Conservation (phyloP, 352 stramenopile species). For the Phytophthora macrochlamydospora region DNA sequence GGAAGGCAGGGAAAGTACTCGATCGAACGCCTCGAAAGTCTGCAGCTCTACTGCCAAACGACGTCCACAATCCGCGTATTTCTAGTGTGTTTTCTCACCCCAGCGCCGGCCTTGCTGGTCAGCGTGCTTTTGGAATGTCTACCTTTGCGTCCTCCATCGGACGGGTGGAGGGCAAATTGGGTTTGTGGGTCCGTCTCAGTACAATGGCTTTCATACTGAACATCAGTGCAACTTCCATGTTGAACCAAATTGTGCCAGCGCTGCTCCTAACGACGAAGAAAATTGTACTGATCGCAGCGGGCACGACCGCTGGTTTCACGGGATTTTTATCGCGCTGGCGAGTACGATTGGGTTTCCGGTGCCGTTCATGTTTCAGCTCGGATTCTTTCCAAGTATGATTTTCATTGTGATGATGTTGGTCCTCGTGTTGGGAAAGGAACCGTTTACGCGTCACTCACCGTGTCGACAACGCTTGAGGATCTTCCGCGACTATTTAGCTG, state of each 20-base stretch:
- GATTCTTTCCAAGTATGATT: slow-evolving; percentile 10
- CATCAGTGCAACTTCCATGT: not conserved
- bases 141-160: slow-evolving; percentile 4
- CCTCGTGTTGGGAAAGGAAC: slow-evolving; percentile 3
- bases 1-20: not conserved
- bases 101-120: slow-evolving; percentile 7
- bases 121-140: slow-evolving; percentile 16
- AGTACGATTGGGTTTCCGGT: slow-evolving; percentile 12
- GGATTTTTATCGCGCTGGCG: slow-evolving; percentile 5
- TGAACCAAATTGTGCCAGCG: slow-evolving; percentile 9
- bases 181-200: slow-evolving; percentile 17
- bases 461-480: slow-evolving; percentile 5
- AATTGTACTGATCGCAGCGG: slow-evolving; percentile 5
- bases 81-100: slow-evolving; percentile 5
- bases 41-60: slow-evolving; percentile 11
- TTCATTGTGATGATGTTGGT: slow-evolving; percentile 9
- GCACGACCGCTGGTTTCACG: slow-evolving; percentile 1
- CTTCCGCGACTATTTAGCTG: slow-evolving; percentile 11
- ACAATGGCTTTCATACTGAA: slow-evolving; percentile 4
- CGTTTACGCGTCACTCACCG: slow-evolving; percentile 13
- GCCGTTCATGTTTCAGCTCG: slow-evolving; percentile 19
- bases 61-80: not conserved
- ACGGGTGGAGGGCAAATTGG: slow-evolving; percentile 23
- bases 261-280: slow-evolving; percentile 14
- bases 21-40: slow-evolving; percentile 11